These are phyloP conservation scores for Botrytis tulipae DNA, from an alignment of 2,329 filamentous ascomycete genomes.

Conservation along the genomic window DNA sequence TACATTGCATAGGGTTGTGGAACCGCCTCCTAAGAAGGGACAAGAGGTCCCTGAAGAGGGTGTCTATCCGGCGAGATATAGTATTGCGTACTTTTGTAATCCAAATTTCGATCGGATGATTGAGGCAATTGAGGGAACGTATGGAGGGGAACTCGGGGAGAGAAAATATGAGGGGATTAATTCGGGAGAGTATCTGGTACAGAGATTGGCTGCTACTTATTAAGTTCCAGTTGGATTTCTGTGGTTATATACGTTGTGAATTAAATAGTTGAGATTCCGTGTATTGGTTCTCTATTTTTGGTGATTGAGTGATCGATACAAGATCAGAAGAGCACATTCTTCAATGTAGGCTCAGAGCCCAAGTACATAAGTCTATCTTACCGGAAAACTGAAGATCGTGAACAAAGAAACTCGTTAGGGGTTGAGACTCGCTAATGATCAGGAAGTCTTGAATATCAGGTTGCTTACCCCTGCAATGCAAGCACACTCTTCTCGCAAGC, in stretches of 20 bases:
- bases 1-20: conserved; percentile 85
- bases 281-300: background rate
- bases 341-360: background rate
- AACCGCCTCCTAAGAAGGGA: conserved; percentile 59
- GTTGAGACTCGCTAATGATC: background rate
- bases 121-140: conserved; percentile 65
- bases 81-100: conserved; percentile 80
- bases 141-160: conserved; percentile 52
- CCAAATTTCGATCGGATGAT: conserved; percentile 63
- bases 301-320: background rate
- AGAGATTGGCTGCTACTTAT: conserved; percentile 74
- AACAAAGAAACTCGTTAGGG: background rate
- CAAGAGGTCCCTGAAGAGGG: conserved; percentile 40
- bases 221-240: conserved; percentile 34
- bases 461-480: background rate
- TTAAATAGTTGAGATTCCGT: background rate
- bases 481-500: background rate
- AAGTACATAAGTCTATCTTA: background rate
- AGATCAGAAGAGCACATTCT: background rate
- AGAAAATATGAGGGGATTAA: conserved; percentile 80
- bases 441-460: too few species aligned
- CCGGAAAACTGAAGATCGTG: background rate
- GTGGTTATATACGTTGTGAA: too few species aligned
- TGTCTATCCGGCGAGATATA: conserved; percentile 73
- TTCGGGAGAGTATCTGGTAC: conserved; percentile 76